Base-by-base conservation (phyloP, 495 filamentous ascomycete genomes). In the Aspergillus sparsus region DNA sequence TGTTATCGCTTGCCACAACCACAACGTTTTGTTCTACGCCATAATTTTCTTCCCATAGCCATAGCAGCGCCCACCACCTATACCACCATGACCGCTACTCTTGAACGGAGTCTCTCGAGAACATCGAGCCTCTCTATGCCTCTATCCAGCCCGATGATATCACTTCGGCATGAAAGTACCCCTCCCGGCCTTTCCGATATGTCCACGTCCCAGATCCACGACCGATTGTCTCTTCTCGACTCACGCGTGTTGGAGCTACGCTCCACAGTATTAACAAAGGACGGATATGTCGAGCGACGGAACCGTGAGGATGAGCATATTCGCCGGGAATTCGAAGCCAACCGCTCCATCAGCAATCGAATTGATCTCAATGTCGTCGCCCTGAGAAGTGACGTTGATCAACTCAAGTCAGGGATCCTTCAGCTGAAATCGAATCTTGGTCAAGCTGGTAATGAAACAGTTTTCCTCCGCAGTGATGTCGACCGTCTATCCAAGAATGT, bases 251-350 rank as follows among this genome's bases (percentile, higher is more conserved):
- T 79, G 32, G 75, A 76, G 21, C 62, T 78, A 5, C 72, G 74
- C 42, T 72, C 74, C 5, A 68, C 62, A 27, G 61, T 76, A 8
- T 58, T 78, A 41, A 76, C 75, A 10, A 74, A 75, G 55, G 74
- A 78, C 49, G 67, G 64, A 42, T 78, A 78, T 61, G 66, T 72
- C 47, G 74, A 78, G 36, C 70, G 72, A 47, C 72, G 75, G 8
- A 78, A 78, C 66, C 73, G 75, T 18, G 75, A 78, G 61, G 75
- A 78, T 53, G 66, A 75, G 13, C 68, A 76, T 52, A 66, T 78
- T 44, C 75, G 75, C 44, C 74, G 74, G 3, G 75, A 78, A 61
- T 78, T 78, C 32, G 68, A 75, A 56, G 65, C 68, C 53, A 66
- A 75, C 42, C 69, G 66, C 39, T 68, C 70, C 41, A 72, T 72